Conservation (phyloP, 1,139 yeast species). For the Zygoascus hellenicus region DNA sequence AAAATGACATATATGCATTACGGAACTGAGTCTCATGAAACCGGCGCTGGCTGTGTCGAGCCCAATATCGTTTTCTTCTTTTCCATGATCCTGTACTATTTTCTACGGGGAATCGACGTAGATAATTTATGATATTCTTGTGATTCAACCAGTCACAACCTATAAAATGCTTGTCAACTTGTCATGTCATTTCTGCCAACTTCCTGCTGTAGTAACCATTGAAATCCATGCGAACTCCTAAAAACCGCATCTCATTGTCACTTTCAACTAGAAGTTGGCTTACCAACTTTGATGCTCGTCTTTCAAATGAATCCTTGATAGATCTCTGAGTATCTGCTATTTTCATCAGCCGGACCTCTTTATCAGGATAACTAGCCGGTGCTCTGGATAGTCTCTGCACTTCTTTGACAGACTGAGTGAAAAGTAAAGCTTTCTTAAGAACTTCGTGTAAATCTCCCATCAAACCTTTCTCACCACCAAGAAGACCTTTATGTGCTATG, state of each 20-base stretch:
- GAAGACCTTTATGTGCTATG: constrained; percentile 34
- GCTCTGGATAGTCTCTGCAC: constrained; percentile 21
- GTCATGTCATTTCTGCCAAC: background rate
- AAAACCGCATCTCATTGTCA: constrained; percentile 35
- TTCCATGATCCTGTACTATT: no score
- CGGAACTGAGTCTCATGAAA: no score
- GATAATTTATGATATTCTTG: no score
- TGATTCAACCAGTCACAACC: no score
- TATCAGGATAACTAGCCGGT: constrained; percentile 5
- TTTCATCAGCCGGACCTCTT: constrained; percentile 3
- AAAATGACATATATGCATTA: no score
- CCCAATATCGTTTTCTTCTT: no score
- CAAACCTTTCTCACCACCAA: constrained; percentile 31
- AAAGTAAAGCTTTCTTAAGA: constrained; percentile 23
- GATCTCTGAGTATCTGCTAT: constrained; percentile 12
- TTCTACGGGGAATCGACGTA: no score
- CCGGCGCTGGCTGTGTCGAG: no score
- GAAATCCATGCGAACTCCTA: constrained; percentile 36
- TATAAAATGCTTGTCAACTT: no score
- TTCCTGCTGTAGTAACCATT: constrained; percentile 30
- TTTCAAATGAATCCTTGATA: constrained; percentile 21
- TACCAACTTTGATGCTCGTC: constrained; percentile 25
- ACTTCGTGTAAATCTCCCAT: constrained; percentile 35
- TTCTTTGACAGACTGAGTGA: constrained; percentile 20
- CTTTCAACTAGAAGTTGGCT: constrained; percentile 28